Base-by-base conservation (phyloP, 1,284 basidiomycete genomes). In the Cryptococcus sp. region DNA sequence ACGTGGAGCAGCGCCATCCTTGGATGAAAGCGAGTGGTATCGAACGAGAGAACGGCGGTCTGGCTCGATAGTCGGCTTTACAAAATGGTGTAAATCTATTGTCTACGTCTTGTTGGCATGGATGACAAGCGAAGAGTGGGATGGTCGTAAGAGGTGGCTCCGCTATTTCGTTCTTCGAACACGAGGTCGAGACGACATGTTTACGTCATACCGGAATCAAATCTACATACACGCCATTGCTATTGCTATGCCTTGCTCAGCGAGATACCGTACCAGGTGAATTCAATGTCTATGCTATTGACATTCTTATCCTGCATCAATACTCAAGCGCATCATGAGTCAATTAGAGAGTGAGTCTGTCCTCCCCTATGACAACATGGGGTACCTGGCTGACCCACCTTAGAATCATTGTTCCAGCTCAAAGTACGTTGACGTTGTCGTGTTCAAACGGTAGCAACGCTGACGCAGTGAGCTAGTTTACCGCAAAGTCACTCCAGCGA, bases 351-450 rank as follows among this genome's bases (percentile, higher is more conserved):
- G 91, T 92, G 71, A 83, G 90, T 79, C 22, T 16, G 16, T 5
- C 11, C 58, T 19, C 41, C 23, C 5, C 5, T 8, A 51, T 25
- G 29, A n/a, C 43, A 40, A 16, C 26, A 15, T 40, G 25, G 10
- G 23, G 13, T 20, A 3, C 22, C 23, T 5, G 16, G 38, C 45
- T 58, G 50, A 58, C 52, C 22, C 38, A 17, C 16, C 54, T 11
- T 76, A 97, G 93, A 96, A 81, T 93, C 90, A 38, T 83, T 96
- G 22, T 97, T 97, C 74, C 91, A 96, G 80, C 88, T 97, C 69
- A 96, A 96, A 84, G 93, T 89, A 39, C 26, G 70, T 38, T 25
- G 15, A 22, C 15, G 26, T 47, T 50, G 10, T 38, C 38, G 8
- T 16, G 52, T 16, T 40, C 39, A 55, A 48, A 29, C 47, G n/a